Percentiles rank a stretch among this genome's conserved stretches.
These are phyloP conservation scores for Cercospora sp. DNA, from an alignment of 2,329 filamentous ascomycete genomes.

Conservation along the genomic window DNA sequence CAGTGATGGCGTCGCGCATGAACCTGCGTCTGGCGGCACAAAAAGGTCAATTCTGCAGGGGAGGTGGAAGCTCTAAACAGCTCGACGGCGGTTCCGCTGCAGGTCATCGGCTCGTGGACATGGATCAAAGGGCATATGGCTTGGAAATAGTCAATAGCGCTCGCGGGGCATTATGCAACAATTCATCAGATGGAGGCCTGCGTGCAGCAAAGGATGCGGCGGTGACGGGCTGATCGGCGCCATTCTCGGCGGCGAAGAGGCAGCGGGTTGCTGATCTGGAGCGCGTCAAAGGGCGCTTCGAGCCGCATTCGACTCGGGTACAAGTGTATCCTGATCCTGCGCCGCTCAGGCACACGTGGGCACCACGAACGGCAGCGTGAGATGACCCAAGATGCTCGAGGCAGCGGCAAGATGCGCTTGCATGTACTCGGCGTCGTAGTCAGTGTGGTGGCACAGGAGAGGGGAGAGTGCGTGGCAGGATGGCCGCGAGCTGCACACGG, in stretches of 20 bases:
- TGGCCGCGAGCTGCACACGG: not conserved
- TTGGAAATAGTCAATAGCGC: not conserved
- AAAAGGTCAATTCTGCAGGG: conserved; percentile 7
- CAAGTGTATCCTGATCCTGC: not conserved
- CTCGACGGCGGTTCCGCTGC: conserved; percentile 13
- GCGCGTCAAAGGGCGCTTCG: not conserved
- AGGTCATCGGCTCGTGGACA: conserved; percentile 4
- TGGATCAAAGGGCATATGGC: not conserved
- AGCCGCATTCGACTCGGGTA: not conserved
- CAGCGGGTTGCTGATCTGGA: not conserved
- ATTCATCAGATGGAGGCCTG: conserved; percentile 1
- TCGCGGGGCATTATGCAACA: conserved; percentile 12
- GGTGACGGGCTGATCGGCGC: conserved; percentile 4
- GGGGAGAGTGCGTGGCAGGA: conserved; percentile 10
- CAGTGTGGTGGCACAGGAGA: conserved; percentile 7
- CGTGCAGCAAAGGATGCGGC: conserved; percentile 5
- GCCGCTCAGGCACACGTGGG: conserved; percentile 4
- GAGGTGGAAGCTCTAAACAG: conserved; percentile 12
- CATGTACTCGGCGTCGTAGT: conserved; percentile 1
- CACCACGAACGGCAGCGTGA: not conserved
- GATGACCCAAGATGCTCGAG: not conserved
- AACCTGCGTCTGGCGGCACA: conserved; percentile 9
- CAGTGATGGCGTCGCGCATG: not conserved
- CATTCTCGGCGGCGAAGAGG: not conserved
- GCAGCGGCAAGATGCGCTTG: not conserved